Conservation (phyloP, 148 eudicot species). For the Nepenthes mirabilis region DNA sequence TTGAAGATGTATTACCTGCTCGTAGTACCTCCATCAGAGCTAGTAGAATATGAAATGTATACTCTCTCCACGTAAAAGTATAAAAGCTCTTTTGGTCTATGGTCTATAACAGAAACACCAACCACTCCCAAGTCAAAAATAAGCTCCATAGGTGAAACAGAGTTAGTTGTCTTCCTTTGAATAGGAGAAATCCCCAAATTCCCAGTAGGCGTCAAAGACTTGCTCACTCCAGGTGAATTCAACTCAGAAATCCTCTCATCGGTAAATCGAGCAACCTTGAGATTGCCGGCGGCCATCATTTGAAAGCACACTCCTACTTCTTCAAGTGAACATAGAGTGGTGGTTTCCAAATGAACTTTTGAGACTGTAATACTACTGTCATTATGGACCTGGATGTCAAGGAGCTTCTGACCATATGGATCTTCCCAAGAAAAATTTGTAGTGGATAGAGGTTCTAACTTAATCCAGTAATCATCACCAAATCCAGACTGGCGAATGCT, state of each 20-base stretch:
- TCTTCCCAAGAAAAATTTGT: conserved; percentile 77
- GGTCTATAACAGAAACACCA: conserved; percentile 79
- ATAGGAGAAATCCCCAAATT: conserved; percentile 33
- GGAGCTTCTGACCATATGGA: conserved; percentile 68
- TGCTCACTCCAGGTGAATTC: conserved; percentile 24
- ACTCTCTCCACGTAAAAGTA: conserved; percentile 79
- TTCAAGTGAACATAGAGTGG: conserved; percentile 28
- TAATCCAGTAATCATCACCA: conserved; percentile 56
- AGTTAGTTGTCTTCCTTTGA: conserved; percentile 36
- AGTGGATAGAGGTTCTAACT: conserved; percentile 62
- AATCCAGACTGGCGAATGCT: conserved; percentile 79
- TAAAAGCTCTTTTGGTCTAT: conserved; percentile 77
- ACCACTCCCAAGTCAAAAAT: conserved; percentile 80
- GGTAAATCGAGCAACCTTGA: conserved; percentile 66
- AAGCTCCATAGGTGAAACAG: conserved; percentile 59
- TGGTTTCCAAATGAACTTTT: conserved; percentile 47
- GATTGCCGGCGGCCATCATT: conserved; percentile 40
- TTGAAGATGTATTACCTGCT: conserved; percentile 43
- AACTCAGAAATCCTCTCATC: conserved; percentile 23
- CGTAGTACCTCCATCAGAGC: conserved; percentile 84
- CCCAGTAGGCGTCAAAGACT: conserved; percentile 15
- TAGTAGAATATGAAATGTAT: conserved; percentile 77
- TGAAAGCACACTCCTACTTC: conserved; percentile 40
- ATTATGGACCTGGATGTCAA: conserved; percentile 36
- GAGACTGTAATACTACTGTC: conserved; percentile 20